Base-by-base conservation (phyloP, 805 yeast genomes). In the Lachancea quebecensis region DNA sequence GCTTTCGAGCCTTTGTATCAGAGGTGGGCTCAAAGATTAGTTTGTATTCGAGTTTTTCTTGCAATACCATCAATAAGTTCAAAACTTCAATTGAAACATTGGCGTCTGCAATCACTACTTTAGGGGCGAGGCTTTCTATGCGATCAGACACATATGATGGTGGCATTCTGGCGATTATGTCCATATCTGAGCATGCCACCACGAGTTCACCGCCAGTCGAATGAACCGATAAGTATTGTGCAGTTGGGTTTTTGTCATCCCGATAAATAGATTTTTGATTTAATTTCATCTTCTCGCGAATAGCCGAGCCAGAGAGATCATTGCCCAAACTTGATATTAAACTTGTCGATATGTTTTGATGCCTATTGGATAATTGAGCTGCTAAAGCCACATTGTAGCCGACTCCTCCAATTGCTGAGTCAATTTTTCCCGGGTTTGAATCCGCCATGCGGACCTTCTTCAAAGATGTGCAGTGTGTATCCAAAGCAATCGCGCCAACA, bases 141-240 rank as follows among this genome's bases (percentile, higher is more conserved):
- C 75, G 69, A 0, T 61, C 35, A 2, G 55, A 47, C 2, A 83
- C 69, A 48, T 74, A 76, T 0, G 64, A 60, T 0, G 63, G 41
- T 11, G 78, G 68, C 38, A 77, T 48, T 25, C 69, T 64, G 51
- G 84, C 85, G 17, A 81, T 67, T 9, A 82, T 76, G n/a, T 70
- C 69, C 95, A 89, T 88, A 57, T 86, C 95, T 3, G 95, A 91
- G 56, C 87, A 78, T 0, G 95, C 95, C 14, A 85, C 68, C 2
- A 84, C 59, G 39, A 89, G 68, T 2, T 74, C 81, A 1, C 96
- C 96, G 6, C 64, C 57, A 0, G 54, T 50, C 45, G 75, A 77
- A 54, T 87, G 90, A 46, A 79, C 72, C 0, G 95, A 82, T 5
- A 78, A 73, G 56, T 89, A 89, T 54, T 84, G 85, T 0, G 93